These are phyloP conservation scores for Thelonectria discophora DNA, from an alignment of 2,329 filamentous ascomycete genomes.

Conservation along the genomic window DNA sequence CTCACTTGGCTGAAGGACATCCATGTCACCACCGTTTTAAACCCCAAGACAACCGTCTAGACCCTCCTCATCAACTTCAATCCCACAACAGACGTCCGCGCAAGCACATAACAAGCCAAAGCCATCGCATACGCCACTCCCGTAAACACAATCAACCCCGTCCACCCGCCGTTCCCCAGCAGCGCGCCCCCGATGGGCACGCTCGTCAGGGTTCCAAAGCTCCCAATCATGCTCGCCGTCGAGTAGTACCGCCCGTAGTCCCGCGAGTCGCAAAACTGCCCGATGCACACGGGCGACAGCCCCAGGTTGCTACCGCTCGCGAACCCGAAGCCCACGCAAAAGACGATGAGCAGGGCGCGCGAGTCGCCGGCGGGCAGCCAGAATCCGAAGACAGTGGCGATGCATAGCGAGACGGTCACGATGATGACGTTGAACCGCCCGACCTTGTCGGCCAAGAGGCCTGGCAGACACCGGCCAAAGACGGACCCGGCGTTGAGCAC, in stretches of 20 bases:
- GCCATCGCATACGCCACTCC: slow-evolving; percentile 46
- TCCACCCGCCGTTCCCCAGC: slow-evolving; percentile 55
- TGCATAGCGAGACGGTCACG: slow-evolving; percentile 65
- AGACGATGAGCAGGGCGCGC: slow-evolving; percentile 69
- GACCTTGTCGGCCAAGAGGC: slow-evolving; percentile 76
- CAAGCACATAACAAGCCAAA: not conserved
- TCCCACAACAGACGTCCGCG: not conserved
- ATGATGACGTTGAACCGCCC: slow-evolving; percentile 87
- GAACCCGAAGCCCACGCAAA: slow-evolving; percentile 79
- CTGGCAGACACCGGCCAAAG: slow-evolving; percentile 79
- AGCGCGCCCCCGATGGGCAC: slow-evolving; percentile 54
- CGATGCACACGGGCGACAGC: slow-evolving; percentile 80
- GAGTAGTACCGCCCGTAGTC: slow-evolving; percentile 81
- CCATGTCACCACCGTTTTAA: too few relatives aligned
- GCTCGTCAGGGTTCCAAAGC: slow-evolving; percentile 69
- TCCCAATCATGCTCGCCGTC: slow-evolving; percentile 80
- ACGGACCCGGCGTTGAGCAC: slow-evolving; percentile 83
- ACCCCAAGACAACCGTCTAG: not conserved
- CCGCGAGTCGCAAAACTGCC: slow-evolving; percentile 79
- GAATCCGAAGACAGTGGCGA: slow-evolving; percentile 67
- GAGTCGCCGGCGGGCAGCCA: slow-evolving; percentile 73
- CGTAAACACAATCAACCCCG: slow-evolving; percentile 50
- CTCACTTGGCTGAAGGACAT: too few relatives aligned
- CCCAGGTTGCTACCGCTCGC: slow-evolving; percentile 81
- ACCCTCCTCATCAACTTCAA: slow-evolving; percentile 1